These are phyloP conservation scores for Saccharata proteae DNA, from an alignment of 2,329 filamentous ascomycete genomes.

Conservation along the genomic window DNA sequence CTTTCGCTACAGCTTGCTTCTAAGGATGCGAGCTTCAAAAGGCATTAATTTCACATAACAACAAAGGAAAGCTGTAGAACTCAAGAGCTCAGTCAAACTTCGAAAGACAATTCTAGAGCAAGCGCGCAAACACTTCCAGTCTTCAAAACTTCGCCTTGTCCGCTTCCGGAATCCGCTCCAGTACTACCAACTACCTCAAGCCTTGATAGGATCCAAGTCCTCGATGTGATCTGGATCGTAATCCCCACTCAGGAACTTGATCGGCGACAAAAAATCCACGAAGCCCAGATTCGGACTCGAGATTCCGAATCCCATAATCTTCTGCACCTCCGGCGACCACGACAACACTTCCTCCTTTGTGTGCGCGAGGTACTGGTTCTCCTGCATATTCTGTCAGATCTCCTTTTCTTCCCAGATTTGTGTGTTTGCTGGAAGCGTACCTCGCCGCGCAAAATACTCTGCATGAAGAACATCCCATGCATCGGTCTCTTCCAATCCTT, in stretches of 20 bases:
- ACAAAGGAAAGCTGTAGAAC: too few relatives aligned
- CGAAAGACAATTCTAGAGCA: too few relatives aligned
- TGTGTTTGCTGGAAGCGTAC: background rate
- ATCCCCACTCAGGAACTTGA: constrained; percentile 2
- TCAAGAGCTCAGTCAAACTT: too few relatives aligned
- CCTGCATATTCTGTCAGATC: constrained; percentile 1
- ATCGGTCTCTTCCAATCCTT: constrained; percentile 9
- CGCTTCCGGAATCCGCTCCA: too few relatives aligned
- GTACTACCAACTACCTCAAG: too few relatives aligned
- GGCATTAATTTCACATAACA: too few relatives aligned
- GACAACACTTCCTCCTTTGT: constrained; percentile 5
- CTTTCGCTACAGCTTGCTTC: too few relatives aligned
- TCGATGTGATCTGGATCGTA: constrained; percentile 4
- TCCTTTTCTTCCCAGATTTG: background rate
- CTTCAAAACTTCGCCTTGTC: too few relatives aligned
- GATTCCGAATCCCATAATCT: constrained; percentile 6
- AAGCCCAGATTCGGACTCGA: constrained; percentile 8
- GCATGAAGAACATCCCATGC: constrained; percentile 8
- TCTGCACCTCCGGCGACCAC: constrained; percentile 3
- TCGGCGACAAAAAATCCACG: constrained; percentile 7
- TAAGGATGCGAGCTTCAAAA: too few relatives aligned
- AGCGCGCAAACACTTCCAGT: too few relatives aligned
- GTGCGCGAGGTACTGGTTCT: constrained; percentile 7
- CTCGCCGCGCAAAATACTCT: constrained; percentile 2
- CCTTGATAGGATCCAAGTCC: constrained; percentile 7